These are phyloP conservation scores for Cryphonectria carpinicola DNA, from an alignment of 2,329 filamentous ascomycete genomes.

Conservation along the genomic window DNA sequence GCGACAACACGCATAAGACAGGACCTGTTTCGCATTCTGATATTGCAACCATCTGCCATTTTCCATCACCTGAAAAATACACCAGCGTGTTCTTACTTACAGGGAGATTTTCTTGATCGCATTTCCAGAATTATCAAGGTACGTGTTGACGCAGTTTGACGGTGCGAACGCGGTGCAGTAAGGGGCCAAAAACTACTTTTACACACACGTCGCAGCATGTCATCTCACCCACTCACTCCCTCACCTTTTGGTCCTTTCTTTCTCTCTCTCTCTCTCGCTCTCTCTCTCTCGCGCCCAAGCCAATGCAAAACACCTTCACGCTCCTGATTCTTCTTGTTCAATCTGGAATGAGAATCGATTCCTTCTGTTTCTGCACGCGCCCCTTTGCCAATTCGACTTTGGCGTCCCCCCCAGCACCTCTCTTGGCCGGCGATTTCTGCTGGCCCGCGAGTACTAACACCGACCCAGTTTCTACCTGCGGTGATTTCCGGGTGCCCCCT, in stretches of 20 bases:
- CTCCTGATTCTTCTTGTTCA: background rate
- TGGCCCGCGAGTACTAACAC: constrained; percentile 8
- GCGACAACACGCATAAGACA: constrained; percentile 10
- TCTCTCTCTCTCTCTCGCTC: background rate
- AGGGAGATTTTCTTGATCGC: background rate
- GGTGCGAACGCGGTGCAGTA: constrained; percentile 10
- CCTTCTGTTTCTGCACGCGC: background rate
- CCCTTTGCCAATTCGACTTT: background rate
- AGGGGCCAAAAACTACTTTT: constrained; percentile 12
- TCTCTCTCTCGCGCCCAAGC: background rate
- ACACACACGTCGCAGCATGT: constrained; percentile 11
- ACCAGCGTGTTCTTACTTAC: background rate
- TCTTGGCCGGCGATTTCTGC: background rate
- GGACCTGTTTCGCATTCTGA: constrained; percentile 24
- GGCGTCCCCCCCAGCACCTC: background rate
- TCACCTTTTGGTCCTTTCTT: constrained; percentile 4
- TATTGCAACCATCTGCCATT: constrained; percentile 26
- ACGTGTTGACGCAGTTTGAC: constrained; percentile 11
- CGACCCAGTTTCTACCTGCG: background rate
- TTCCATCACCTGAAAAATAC: constrained; percentile 13
- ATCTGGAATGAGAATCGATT: background rate
- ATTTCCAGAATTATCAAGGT: constrained; percentile 22
- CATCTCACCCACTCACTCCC: constrained; percentile 1
- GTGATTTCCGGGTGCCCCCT: constrained; percentile 9
- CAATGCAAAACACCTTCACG: background rate